Evolutionary conservation across 2,329 filamentous ascomycete species (phyloP), one percentile per base, ranked within the genome.

Genomic region (Mycosphaerella arachidis): DNA sequence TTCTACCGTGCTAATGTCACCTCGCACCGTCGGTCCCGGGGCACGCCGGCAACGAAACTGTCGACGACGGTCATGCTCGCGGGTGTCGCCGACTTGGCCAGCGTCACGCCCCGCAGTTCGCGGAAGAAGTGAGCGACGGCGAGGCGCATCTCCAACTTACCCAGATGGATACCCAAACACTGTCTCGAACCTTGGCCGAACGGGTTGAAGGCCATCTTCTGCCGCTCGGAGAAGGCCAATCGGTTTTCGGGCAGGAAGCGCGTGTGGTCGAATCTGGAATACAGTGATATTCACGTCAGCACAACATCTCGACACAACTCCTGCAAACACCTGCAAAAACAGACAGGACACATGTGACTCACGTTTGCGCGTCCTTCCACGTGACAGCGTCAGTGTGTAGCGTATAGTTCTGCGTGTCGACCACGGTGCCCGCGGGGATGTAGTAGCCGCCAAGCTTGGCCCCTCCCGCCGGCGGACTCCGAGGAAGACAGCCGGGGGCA

Each of bases 331-430:
- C 20, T 20, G 27, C 20, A 51, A 16, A n/a, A 46, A 6, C 16
- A 24, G n/a, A 20, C 43, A 3, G 16, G 7, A 46, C 43, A 48
- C n/a, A 48, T n/a, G n/a, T 9, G n/a, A 48, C 46, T 50, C 16
- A 50, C 46, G 46, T 29, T 4, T 50, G 46, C 6, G 20, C 46
- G 7, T 50, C 46, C 46, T 50, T 50, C 46, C 46, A 50, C 46
- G 46, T 50, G 46, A 9, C 46, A 3, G 57, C 48, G 35, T 76
- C 71, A 31, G 74, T 71, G 57, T 76, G 74, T 45, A 74, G 61
- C 6, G 72, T 74, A 60, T 73, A 77, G 4, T 73, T 72, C 53
- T 76, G 71, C 2, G 74, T 75, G 50, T 67, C 69, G 45, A 76
- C 73, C 0, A 69, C 72, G 0, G 64, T 70, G 3, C 71, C 72